Percentiles rank a stretch among this genome's conserved stretches.
Conservation (phyloP, 148 eudicot genomes). For the Rhododendron williamsianum region DNA sequence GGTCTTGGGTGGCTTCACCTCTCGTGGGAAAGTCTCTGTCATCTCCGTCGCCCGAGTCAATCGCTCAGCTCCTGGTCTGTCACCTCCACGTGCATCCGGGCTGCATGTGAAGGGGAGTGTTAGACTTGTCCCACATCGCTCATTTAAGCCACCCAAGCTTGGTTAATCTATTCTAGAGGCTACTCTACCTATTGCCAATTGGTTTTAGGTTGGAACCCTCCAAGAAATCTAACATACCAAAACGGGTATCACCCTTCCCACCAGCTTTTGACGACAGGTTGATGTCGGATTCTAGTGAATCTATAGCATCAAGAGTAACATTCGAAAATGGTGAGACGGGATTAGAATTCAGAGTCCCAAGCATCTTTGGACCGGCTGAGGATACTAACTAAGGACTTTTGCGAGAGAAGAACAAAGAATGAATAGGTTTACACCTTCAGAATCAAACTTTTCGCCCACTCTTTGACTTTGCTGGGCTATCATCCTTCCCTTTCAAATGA, state of each 20-base stretch:
- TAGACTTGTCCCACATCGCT: no score
- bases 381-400: neutral
- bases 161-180: no score
- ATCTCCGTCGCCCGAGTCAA: no score
- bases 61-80: no score
- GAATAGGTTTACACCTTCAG: slow-evolving; percentile 39
- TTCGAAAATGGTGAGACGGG: neutral
- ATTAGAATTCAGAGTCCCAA: neutral
- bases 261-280: slow-evolving; percentile 29
- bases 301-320: slow-evolving; percentile 4
- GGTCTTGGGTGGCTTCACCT: no score
- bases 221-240: neutral
- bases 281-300: slow-evolving; percentile 14
- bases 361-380: neutral
- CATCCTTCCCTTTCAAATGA: slow-evolving; percentile 46
- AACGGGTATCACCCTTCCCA: slow-evolving; percentile 36
- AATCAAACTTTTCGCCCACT: slow-evolving; percentile 58
- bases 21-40: no score
- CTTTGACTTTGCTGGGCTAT: slow-evolving; percentile 43
- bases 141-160: no score
- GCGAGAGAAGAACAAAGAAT: neutral
- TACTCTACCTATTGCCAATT: no score
- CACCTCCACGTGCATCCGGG: no score
- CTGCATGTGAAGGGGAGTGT: no score
- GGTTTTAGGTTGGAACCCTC: no score